phyloP scores from a whole-genome alignment of 495 filamentous ascomycete species.

The Talaromyces trachyspermus region DNA sequence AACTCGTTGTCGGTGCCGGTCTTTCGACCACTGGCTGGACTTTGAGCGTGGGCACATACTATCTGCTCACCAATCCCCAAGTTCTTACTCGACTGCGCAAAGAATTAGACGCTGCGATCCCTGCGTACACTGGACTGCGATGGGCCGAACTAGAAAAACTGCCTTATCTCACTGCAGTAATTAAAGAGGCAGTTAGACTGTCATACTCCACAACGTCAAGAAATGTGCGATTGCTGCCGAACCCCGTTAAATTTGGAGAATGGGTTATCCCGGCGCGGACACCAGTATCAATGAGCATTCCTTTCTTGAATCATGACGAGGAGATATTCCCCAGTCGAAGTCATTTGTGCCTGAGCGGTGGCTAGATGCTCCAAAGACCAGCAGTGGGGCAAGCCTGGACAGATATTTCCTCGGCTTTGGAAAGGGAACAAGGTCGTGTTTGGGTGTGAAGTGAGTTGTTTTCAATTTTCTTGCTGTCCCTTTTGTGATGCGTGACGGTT shows the following conservation, averaged over 20 bases:
- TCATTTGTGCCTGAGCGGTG: slow-evolving; percentile 40
- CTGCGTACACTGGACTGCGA: slow-evolving; percentile 7
- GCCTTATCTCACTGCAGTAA: slow-evolving; percentile 31
- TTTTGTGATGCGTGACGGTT: not conserved
- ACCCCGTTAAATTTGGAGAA: slow-evolving; percentile 1
- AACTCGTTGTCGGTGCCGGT: slow-evolving; percentile 28
- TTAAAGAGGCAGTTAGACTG: slow-evolving; percentile 26
- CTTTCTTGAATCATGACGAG: slow-evolving; percentile 32
- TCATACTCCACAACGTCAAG: slow-evolving; percentile 5
- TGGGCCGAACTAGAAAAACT: slow-evolving; percentile 22
- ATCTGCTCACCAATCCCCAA: slow-evolving; percentile 17
- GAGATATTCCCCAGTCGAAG: slow-evolving; percentile 33
- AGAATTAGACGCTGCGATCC: slow-evolving; percentile 19
- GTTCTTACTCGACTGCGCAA: slow-evolving; percentile 15
- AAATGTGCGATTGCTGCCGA: slow-evolving; percentile 1
- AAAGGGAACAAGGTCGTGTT: slow-evolving; percentile 1
- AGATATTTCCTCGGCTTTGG: slow-evolving; percentile 2
- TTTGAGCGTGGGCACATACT: slow-evolving; percentile 14
- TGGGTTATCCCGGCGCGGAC: slow-evolving; percentile 8
- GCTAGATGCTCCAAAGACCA: slow-evolving; percentile 19
- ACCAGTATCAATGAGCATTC: slow-evolving; percentile 31
- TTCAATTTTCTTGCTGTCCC: not conserved
- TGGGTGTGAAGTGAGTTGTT: slow-evolving; percentile 3
- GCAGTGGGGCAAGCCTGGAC: slow-evolving; percentile 1
- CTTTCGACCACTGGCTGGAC: slow-evolving; percentile 26